phyloP scores from a whole-genome alignment of 2,329 filamentous ascomycete genomes.

The Waltergamsia citrina region DNA sequence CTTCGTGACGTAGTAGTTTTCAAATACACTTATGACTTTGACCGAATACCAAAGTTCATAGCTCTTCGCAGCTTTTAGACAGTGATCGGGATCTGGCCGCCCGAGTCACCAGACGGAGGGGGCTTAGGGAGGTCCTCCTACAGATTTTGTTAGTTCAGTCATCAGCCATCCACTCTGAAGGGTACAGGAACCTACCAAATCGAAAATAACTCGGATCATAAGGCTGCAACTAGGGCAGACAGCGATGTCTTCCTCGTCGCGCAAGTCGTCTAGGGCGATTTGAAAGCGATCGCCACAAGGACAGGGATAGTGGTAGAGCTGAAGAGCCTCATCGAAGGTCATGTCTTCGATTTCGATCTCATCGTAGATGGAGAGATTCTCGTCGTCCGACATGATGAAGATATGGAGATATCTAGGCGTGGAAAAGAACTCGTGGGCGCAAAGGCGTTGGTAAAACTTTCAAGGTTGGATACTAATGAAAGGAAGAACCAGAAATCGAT shows the following conservation, averaged over 20 bases:
- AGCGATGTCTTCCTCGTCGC: constrained; percentile 87
- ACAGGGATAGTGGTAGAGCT: constrained; percentile 94
- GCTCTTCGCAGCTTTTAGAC: constrained; percentile 23
- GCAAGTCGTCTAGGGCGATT: constrained; percentile 74
- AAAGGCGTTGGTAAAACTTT: no score
- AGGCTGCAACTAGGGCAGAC: constrained; percentile 95
- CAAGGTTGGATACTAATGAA: background rate
- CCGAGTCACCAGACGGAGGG: constrained; percentile 17
- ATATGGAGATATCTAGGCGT: background rate
- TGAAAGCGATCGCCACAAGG: constrained; percentile 96
- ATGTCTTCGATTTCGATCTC: constrained; percentile 99
- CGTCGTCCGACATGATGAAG: constrained; percentile 50
- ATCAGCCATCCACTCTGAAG: background rate
- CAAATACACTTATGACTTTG: no score
- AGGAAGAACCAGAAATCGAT: background rate
- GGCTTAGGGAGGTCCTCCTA: constrained; percentile 36
- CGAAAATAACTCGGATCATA: constrained; percentile 93
- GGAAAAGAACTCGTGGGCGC: background rate
- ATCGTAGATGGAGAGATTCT: constrained; percentile 72
- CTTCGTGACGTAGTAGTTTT: no score
- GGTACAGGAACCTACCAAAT: constrained; percentile 49
- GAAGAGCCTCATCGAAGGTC: constrained; percentile 73
- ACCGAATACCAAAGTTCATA: no score
- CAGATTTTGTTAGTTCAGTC: background rate
- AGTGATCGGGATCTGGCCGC: constrained; percentile 26